Evolutionary conservation across 176 grass and related monocot genomes (phyloP), one percentile per base, ranked within the genome.

Genomic region (Carex myosuroides): DNA sequence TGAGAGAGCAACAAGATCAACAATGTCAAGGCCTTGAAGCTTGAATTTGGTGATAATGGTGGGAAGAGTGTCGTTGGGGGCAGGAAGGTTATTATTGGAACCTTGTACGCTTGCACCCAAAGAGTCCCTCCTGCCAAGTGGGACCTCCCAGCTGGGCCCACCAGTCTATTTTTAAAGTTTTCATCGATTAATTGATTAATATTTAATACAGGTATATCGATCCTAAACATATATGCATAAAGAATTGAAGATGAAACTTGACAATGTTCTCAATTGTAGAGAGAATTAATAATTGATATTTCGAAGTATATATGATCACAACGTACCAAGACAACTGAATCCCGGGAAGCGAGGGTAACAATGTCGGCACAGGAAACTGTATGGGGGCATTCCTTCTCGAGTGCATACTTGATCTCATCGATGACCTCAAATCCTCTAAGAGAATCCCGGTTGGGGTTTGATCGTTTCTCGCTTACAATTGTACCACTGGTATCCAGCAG

Each of bases 1-100:
- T 2, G 89, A 92, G 64, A 99, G 93, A 12, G 96, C 90, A 2
- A 99, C 96, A 1, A 95, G 79, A 35, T 99, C 96, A 7, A 89
- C 61, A 17, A 95, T 18, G 55, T 92, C 60, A 30, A 99, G 93
- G 80, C 96, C 93, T 8, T 88, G 91, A 54, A 54, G 88, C 75
- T 92, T 86, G 88, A 94, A 99, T 91, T 95, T 99, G 87, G 88
- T 93, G 89, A 95, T 79, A 87, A 99, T 95, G 79, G 96, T 89
- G 46, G 90, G 77, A 21, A 99, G 91, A 20, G 96, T 99, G 88
- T 93, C 90, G 88, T 99, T 99, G 58, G 96, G 96, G 2, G 93
- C 96, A 20, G 96, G 96, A 79, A 99, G 92, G 64, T 93, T 87
- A 78, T 95, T 92, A 88, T 99, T 99, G 17, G 96, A 99, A 44